Percentiles rank a stretch among this genome's conserved stretches.
phyloP scores from a whole-genome alignment of 345 rosid genomes.

The Melaleuca quinquenervia region DNA sequence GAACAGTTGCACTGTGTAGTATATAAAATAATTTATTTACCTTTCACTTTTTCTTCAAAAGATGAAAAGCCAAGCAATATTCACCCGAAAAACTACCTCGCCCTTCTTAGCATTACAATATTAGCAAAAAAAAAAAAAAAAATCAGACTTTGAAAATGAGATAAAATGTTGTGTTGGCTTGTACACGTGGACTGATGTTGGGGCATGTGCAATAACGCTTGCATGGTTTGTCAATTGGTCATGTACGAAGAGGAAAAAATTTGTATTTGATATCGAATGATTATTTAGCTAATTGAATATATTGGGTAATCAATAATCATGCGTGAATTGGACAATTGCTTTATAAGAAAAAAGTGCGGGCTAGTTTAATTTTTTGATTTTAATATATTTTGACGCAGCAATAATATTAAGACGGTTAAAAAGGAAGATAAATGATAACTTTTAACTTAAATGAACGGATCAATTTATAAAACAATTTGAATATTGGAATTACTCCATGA shows the following conservation, averaged over 20 bases:
- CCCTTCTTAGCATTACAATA: too few relatives aligned
- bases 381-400: not conserved
- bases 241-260: too few relatives aligned
- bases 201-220: too few relatives aligned
- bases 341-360: not conserved
- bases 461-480: not conserved
- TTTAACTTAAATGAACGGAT: not conserved
- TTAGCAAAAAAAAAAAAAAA: too few relatives aligned
- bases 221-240: too few relatives aligned
- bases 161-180: too few relatives aligned
- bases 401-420: not conserved
- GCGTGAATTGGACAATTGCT: not conserved
- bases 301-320: not conserved
- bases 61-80: not conserved
- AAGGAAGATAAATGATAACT: not conserved
- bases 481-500: rapidly evolving
- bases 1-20: not conserved
- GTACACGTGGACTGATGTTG: too few relatives aligned
- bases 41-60: not conserved
- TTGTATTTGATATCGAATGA: too few relatives aligned
- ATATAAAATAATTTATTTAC: not conserved
- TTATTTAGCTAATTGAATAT: not conserved
- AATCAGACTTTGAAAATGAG: too few relatives aligned
- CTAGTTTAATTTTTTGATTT: not conserved
- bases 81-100: not conserved